Evolutionary conservation across 23 red algal genomes (phyloP), one percentile per base, ranked within the genome.

Genomic region (Pyropia haitanensis): DNA sequence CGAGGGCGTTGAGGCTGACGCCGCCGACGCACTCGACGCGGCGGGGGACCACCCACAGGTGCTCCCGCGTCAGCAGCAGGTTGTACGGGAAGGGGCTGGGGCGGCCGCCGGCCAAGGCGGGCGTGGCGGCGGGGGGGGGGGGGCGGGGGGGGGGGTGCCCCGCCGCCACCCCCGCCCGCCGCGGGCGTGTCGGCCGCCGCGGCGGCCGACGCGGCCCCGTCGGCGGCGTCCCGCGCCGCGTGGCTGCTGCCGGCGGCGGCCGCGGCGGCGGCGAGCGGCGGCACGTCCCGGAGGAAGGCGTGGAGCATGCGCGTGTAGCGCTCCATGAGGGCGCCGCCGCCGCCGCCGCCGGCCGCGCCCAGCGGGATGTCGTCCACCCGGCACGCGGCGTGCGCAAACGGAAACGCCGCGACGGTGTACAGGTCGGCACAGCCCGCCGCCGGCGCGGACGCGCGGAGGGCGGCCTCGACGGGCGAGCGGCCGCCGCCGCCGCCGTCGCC

Each of bases 41-140:
- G 16, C 91, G 73, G 7, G 84, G 84, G 18, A 96, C 84, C 29
- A 96, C 46, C 58, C 85, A 39, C 83, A 96, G 90, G 85, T 85
- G 90, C 34, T 65, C 32, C 8, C 60, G 32, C 53, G 84, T 96
- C 53, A 83, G 29, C 20, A 88, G 59, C 20, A 96, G 46, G 64
- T 89, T 96, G 63, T 89, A 96, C 7, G 81, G 49, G 62, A 95
- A 95, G 17, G 78, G 78, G 22, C 61, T 63, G 6, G 25, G 22
- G n/a, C 46, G 14, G 23, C 34, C 32, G 49, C 20, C 61, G 17
- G 18, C 10, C 18, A 25, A n/a, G n/a, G n/a, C n/a, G n/a, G n/a
- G n/a, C n/a, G n/a, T n/a, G n/a, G n/a, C n/a, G n/a, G n/a, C n/a
- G n/a, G n/a, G n/a, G n/a, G n/a, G n/a, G n/a, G n/a, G n/a, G n/a